Base-by-base conservation (phyloP, 345 rosid species). In the Barbarea vulgaris region DNA sequence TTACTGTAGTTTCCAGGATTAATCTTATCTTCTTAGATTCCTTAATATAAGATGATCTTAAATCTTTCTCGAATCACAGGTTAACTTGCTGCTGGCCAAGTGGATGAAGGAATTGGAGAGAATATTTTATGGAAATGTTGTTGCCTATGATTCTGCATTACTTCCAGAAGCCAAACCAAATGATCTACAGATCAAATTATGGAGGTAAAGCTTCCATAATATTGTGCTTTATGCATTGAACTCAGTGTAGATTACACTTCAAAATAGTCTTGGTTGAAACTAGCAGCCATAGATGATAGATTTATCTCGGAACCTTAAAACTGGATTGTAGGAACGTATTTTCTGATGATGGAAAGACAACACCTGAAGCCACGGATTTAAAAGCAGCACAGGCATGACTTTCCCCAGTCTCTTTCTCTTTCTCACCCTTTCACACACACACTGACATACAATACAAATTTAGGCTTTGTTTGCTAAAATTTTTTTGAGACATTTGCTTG, bases 91-190 rank as follows among this genome's bases (percentile, higher is more conserved):
- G 44, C 68, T 95, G 82, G 69, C 67, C 9, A 92, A 82, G 77
- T 92, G 98, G 98, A 95, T 95, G 99, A 95, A 95, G 84, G 98
- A 95, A 56, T 47, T 92, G 85, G 99, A 95, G 86, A 90, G 82
- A 82, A 92, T 95, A 82, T 90, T 95, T 61, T 95, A 89, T 69
- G 99, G 99, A 75, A 95, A 95, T 70, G 81, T 92, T 68, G 86
- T 90, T 77, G 94, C 96, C 37, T 95, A 89, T 84, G 97, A 95
- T 78, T 70, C 87, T 42, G 94, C 97, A 46, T 34, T 95, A 81
- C 90, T 85, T 76, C 99, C 94, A 14, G 93, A 90, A 79, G 99
- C 94, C 69, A 87, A 86, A 75, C 82, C 78, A 28, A 86, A 85
- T 53, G 91, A 90, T 59, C 84, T 95, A 59, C 84, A 77, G 74